Evolutionary conservation across 345 rosid species (phyloP).

Genomic region (Gossypium longicalyx): DNA sequence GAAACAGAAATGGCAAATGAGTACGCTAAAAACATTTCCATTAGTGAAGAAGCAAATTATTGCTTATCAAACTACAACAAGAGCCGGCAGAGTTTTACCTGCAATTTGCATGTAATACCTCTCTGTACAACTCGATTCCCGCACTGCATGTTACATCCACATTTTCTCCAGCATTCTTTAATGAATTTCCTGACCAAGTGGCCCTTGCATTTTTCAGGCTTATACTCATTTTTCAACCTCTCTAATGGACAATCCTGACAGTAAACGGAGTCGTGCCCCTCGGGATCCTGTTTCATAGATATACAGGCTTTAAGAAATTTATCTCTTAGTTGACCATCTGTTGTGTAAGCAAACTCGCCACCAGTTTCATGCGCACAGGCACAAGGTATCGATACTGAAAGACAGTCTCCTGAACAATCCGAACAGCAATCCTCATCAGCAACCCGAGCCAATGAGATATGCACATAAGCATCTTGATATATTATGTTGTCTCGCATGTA

Average conservation of each 20-base stretch:
- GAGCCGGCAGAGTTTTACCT: conserved; percentile 40
- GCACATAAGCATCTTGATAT: conserved; percentile 59
- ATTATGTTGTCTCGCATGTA: conserved; percentile 62
- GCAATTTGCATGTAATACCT: conserved; percentile 61
- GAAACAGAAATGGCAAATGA: neutral
- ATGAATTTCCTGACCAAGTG: conserved; percentile 76
- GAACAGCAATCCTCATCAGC: conserved; percentile 71
- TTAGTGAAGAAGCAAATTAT: conserved; percentile 6
- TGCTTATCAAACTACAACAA: neutral
- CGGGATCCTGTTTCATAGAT: conserved; percentile 36
- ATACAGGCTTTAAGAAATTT: conserved; percentile 51
- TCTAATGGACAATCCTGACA: conserved; percentile 78
- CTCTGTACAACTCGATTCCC: conserved; percentile 80
- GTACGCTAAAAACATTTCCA: conserved; percentile 1
- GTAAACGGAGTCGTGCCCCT: conserved; percentile 32
- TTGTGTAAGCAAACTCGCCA: conserved; percentile 80
- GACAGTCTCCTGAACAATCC: conserved; percentile 69
- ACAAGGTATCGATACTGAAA: conserved; percentile 53
- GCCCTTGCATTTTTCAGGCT: conserved; percentile 66
- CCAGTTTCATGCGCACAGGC: conserved; percentile 77
- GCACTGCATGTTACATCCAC: conserved; percentile 75
- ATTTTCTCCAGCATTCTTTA: conserved; percentile 91
- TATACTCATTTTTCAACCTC: conserved; percentile 39
- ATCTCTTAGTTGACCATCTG: conserved; percentile 49
- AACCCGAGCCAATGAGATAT: conserved; percentile 64